Conservation (phyloP, 2,329 filamentous ascomycete species). For the Xylariales sp. region DNA sequence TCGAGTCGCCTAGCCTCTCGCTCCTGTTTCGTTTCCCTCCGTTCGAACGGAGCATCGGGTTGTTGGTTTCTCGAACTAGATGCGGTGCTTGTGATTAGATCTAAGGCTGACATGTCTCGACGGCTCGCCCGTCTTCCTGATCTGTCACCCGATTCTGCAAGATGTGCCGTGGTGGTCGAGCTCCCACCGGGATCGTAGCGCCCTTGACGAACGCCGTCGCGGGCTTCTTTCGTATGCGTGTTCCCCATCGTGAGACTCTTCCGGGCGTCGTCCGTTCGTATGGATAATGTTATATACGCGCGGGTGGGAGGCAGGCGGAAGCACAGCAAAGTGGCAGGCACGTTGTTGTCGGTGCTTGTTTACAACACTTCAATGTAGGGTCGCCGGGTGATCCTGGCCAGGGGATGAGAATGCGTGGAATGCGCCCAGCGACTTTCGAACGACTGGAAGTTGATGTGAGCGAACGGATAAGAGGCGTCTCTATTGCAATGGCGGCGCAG, state of each 20-base stretch:
- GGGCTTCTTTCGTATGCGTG: slow-evolving; percentile 21
- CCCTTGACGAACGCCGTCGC: slow-evolving; percentile 15
- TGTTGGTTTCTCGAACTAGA: slow-evolving; percentile 30
- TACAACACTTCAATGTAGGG: too few relatives aligned
- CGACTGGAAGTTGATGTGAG: too few relatives aligned
- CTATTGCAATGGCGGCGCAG: too few relatives aligned
- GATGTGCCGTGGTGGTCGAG: slow-evolving; percentile 16
- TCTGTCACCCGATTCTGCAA: slow-evolving; percentile 18
- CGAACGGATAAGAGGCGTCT: too few relatives aligned
- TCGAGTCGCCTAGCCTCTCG: slow-evolving; percentile 82
- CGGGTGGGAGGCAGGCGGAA: too few relatives aligned
- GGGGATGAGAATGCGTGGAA: too few relatives aligned
- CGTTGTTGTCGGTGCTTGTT: too few relatives aligned
- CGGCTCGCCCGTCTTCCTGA: slow-evolving; percentile 31
- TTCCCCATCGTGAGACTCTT: slow-evolving; percentile 23
- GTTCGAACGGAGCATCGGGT: slow-evolving; percentile 46
- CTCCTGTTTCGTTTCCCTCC: slow-evolving; percentile 86
- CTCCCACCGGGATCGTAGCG: slow-evolving; percentile 17
- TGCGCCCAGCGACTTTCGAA: too few relatives aligned
- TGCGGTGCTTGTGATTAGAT: slow-evolving; percentile 31
- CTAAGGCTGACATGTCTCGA: slow-evolving; percentile 43
- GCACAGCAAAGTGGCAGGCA: too few relatives aligned
- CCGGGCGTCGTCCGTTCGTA: too few relatives aligned
- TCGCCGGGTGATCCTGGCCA: too few relatives aligned
- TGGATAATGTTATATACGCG: too few relatives aligned